Conservation (phyloP, 2,329 filamentous ascomycete species). For the Chaetoscypha palmicola region DNA sequence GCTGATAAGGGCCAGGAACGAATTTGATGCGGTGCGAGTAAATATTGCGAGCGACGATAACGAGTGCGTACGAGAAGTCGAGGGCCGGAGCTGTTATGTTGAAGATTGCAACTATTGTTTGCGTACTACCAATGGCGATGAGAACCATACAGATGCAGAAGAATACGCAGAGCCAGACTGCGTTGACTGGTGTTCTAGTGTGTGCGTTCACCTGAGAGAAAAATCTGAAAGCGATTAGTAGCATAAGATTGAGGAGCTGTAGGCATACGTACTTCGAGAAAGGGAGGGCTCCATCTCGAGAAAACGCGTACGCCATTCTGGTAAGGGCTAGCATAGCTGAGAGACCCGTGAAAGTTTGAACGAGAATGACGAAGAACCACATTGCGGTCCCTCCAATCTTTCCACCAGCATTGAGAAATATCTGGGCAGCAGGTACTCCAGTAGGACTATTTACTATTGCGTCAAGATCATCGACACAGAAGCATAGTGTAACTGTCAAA, state of each 20-base stretch:
- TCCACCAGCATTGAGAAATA: slow-evolving; percentile 54
- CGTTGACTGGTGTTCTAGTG: slow-evolving; percentile 54
- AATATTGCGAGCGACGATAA: slow-evolving; percentile 44
- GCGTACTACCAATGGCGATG: slow-evolving; percentile 43
- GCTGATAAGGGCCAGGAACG: slow-evolving; percentile 44
- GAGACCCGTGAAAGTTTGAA: slow-evolving; percentile 59
- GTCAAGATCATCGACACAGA: slow-evolving; percentile 53
- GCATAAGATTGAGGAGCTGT: too few relatives aligned
- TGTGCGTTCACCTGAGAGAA: slow-evolving; percentile 44
- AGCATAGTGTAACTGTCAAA: slow-evolving; percentile 56
- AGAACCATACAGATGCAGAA: slow-evolving; percentile 47
- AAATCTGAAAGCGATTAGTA: slow-evolving; percentile 34
- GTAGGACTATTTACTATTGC: slow-evolving; percentile 49
- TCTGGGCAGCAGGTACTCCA: slow-evolving; percentile 52
- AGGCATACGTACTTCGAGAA: slow-evolving; percentile 44
- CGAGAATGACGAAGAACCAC: slow-evolving; percentile 56
- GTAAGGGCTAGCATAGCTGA: slow-evolving; percentile 58
- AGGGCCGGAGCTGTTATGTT: slow-evolving; percentile 45
- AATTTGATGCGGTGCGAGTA: slow-evolving; percentile 22
- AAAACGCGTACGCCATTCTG: slow-evolving; percentile 55
- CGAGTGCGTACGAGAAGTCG: slow-evolving; percentile 49
- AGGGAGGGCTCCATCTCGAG: slow-evolving; percentile 52
- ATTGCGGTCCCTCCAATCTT: slow-evolving; percentile 49
- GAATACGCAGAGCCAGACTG: slow-evolving; percentile 56
- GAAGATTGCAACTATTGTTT: slow-evolving; percentile 47